Evolutionary conservation across 2,329 filamentous ascomycete genomes (phyloP).

Genomic region (Neocatenulostroma microsporum): DNA sequence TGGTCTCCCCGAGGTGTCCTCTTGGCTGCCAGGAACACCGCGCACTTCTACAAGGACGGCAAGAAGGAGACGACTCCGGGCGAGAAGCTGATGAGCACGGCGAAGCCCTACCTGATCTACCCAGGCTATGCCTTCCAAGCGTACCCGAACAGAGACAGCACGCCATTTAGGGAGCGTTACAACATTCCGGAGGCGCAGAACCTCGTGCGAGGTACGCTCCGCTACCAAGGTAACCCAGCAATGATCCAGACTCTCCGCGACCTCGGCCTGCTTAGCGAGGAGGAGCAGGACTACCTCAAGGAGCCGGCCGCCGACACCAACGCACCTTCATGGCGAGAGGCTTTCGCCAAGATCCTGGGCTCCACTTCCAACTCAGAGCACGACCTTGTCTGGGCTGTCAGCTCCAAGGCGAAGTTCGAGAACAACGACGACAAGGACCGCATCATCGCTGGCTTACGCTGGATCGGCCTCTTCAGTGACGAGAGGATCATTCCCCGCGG

Average conservation of each 20-base stretch:
- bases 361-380: slow-evolving; percentile 57
- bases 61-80: slow-evolving; percentile 50
- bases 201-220: slow-evolving; percentile 72
- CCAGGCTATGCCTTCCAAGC: slow-evolving; percentile 82
- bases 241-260: slow-evolving; percentile 84
- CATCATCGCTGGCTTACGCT: slow-evolving; percentile 64
- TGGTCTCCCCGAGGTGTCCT: slow-evolving; percentile 71
- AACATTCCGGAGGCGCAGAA: slow-evolving; percentile 85
- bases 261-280: slow-evolving; percentile 77
- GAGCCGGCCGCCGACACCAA: slow-evolving; percentile 33
- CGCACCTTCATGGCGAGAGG: slow-evolving; percentile 67
- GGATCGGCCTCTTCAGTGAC: slow-evolving; percentile 62
- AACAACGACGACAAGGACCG: slow-evolving; percentile 60
- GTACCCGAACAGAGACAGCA: slow-evolving; percentile 89
- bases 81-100: slow-evolving; percentile 62
- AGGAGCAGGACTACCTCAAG: slow-evolving; percentile 57
- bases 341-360: slow-evolving; percentile 67
- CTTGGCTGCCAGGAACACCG: slow-evolving; percentile 77
- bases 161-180: slow-evolving; percentile 80
- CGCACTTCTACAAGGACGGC: slow-evolving; percentile 73
- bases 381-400: slow-evolving; percentile 60
- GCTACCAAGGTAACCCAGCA: slow-evolving; percentile 84
- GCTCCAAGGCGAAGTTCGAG: slow-evolving; percentile 66
- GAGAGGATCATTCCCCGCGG: slow-evolving; percentile 62
- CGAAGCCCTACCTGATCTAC: slow-evolving; percentile 87